Evolutionary conservation across 768 basidiomycete genomes (phyloP).

Genomic region (Cystofilobasidium macerans): DNA sequence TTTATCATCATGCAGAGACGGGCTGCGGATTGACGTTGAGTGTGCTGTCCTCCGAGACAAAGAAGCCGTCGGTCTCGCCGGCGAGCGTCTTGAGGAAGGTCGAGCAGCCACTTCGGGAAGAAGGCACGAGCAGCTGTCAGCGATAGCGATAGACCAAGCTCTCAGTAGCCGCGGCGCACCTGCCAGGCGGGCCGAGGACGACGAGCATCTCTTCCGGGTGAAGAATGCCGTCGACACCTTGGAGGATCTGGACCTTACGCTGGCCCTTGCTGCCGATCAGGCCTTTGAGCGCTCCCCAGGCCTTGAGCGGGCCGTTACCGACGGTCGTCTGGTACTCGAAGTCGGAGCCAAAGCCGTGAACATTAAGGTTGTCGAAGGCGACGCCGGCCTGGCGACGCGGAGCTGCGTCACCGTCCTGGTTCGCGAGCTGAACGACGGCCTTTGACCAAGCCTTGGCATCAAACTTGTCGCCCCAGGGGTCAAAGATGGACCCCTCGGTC

Average conservation of each 20-base stretch:
- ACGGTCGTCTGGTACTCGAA: slow-evolving; percentile 43
- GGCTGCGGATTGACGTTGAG: slow-evolving; percentile 24
- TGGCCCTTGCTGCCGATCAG: slow-evolving; percentile 28
- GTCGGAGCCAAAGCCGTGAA: slow-evolving; percentile 33
- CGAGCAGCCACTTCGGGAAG: slow-evolving; percentile 28
- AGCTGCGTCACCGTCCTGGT: not conserved
- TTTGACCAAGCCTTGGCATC: not conserved
- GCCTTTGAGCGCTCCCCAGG: slow-evolving; percentile 26
- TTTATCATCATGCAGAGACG: too few species aligned
- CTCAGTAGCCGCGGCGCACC: slow-evolving; percentile 25
- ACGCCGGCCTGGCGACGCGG: slow-evolving; percentile 34
- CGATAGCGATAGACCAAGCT: too few species aligned
- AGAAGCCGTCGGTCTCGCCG: slow-evolving; percentile 35
- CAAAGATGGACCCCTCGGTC: not conserved
- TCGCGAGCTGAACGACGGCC: not conserved
- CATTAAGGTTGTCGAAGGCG: slow-evolving; percentile 40
- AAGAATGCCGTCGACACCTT: slow-evolving; percentile 14
- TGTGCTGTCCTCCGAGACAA: slow-evolving; percentile 27
- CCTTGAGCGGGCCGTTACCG: slow-evolving; percentile 35
- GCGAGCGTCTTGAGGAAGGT: slow-evolving; percentile 35
- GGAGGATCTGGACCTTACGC: slow-evolving; percentile 37
- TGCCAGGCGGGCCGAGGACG: slow-evolving; percentile 22
- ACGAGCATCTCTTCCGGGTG: slow-evolving; percentile 23
- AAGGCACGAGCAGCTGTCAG: not conserved
- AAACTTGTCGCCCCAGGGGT: not conserved